phyloP scores from a whole-genome alignment of 768 basidiomycete species.

The Glaciozyma martinii region DNA sequence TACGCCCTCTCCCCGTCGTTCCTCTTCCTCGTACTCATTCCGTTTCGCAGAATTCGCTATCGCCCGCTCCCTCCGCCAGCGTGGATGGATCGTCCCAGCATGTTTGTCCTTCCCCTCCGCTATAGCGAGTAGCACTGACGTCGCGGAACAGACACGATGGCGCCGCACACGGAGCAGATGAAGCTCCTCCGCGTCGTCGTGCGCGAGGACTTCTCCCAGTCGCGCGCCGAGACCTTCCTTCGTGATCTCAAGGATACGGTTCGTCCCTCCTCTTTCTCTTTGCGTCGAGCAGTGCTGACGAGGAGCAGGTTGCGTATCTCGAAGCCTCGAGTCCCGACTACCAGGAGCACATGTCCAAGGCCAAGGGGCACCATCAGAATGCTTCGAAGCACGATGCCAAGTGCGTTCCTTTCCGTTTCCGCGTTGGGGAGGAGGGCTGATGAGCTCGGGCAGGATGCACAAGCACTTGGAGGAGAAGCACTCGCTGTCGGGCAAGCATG shows the following conservation, averaged over 20 bases:
- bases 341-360: conserved; percentile 31
- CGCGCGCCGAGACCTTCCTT: conserved; percentile 36
- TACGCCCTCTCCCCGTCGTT: background rate
- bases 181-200: conserved; percentile 40
- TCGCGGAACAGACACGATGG: conserved; percentile 2
- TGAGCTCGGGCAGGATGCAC: conserved; percentile 5
- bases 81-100: conserved; percentile 32
- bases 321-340: conserved; percentile 34
- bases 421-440: background rate
- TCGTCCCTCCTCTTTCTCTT: background rate
- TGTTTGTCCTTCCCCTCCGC: background rate
- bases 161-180: conserved; percentile 24
- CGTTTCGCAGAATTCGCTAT: conserved; percentile 40
- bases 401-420: background rate
- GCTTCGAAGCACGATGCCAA: conserved; percentile 3
- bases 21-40: background rate
- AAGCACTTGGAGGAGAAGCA: conserved; percentile 35
- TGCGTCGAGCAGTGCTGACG: background rate
- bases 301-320: conserved; percentile 31
- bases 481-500: conserved; percentile 39
- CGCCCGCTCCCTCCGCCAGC: conserved; percentile 32
- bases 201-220: conserved; percentile 37
- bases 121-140: too few relatives aligned
- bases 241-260: conserved; percentile 33
- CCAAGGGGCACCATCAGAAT: conserved; percentile 3